Evolutionary conservation across 352 stramenopile species (phyloP).

Genomic region (Globisporangium spinosum): DNA sequence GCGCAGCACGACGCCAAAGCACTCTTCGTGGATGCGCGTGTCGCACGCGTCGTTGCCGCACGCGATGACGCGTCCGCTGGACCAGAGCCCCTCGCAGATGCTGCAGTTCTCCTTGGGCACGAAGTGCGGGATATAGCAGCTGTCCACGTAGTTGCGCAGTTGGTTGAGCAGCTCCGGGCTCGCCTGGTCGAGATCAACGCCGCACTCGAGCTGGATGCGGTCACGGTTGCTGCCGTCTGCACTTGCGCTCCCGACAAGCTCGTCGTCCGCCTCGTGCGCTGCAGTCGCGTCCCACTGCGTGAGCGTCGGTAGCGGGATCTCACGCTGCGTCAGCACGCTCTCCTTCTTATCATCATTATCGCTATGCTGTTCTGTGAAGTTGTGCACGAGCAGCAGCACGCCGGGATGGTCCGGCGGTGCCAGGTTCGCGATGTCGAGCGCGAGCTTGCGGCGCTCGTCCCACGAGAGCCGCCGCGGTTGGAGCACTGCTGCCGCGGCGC

Average conservation of each 20-base stretch:
- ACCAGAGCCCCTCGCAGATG: slow-evolving; percentile 83
- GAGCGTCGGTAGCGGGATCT: slow-evolving; percentile 8
- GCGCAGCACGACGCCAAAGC: slow-evolving; percentile 71
- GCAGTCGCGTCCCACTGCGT: slow-evolving; percentile 26
- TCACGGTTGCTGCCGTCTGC: not conserved
- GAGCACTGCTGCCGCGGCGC: not conserved
- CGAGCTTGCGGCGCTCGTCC: slow-evolving; percentile 64
- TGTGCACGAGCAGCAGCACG: slow-evolving; percentile 58
- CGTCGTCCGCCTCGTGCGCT: slow-evolving; percentile 5
- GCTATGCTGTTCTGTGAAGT: slow-evolving; percentile 26
- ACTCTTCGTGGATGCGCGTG: slow-evolving; percentile 76
- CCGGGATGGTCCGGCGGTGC: slow-evolving; percentile 61
- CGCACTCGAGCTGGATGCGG: slow-evolving; percentile 50
- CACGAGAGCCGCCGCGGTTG: slow-evolving; percentile 33
- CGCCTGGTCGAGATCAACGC: slow-evolving; percentile 58
- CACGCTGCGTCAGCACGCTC: slow-evolving; percentile 4
- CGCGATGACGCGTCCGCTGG: slow-evolving; percentile 55
- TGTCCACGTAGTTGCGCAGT: slow-evolving; percentile 71
- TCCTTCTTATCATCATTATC: slow-evolving; percentile 15
- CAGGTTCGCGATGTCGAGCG: slow-evolving; percentile 65
- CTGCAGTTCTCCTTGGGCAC: slow-evolving; percentile 71
- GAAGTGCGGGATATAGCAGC: slow-evolving; percentile 75
- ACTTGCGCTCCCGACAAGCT: not conserved
- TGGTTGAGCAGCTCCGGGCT: slow-evolving; percentile 47
- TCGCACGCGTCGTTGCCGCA: slow-evolving; percentile 70